Evolutionary conservation across 2,329 filamentous ascomycete species (phyloP).

Genomic region (Pseudocercospora musae): DNA sequence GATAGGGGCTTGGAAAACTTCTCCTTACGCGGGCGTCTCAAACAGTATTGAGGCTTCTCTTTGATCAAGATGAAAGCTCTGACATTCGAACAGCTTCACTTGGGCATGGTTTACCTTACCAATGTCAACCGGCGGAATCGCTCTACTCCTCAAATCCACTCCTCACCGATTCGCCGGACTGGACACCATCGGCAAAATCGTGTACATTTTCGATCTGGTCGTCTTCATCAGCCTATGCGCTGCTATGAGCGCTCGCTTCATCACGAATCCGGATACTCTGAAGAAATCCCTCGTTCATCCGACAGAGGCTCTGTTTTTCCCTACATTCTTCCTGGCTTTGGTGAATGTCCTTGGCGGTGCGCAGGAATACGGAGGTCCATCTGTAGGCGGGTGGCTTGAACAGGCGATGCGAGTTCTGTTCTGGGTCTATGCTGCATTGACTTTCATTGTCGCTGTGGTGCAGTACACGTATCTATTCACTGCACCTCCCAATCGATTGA

Average conservation of each 20-base stretch:
- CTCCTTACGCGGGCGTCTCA: not conserved
- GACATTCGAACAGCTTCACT: constrained; percentile 12
- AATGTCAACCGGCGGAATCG: constrained; percentile 49
- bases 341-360: constrained; percentile 60
- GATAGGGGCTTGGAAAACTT: not conserved
- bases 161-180: constrained; percentile 50
- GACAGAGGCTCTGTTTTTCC: constrained; percentile 51
- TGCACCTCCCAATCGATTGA: constrained; percentile 18
- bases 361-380: constrained; percentile 61
- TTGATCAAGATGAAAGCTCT: not conserved
- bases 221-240: constrained; percentile 40
- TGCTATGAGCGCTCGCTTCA: constrained; percentile 44
- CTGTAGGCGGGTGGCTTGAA: constrained; percentile 52
- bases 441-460: constrained; percentile 57
- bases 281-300: constrained; percentile 48
- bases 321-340: constrained; percentile 39
- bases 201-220: constrained; percentile 52
- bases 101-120: constrained; percentile 43
- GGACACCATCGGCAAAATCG: constrained; percentile 49
- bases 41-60: not conserved
- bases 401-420: constrained; percentile 62
- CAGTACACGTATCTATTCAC: constrained; percentile 42
- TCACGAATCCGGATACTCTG: constrained; percentile 44
- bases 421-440: constrained; percentile 63
- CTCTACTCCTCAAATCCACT: constrained; percentile 43